Base-by-base conservation (phyloP, 169 alveolate species). In the Eimeria brunetti region DNA sequence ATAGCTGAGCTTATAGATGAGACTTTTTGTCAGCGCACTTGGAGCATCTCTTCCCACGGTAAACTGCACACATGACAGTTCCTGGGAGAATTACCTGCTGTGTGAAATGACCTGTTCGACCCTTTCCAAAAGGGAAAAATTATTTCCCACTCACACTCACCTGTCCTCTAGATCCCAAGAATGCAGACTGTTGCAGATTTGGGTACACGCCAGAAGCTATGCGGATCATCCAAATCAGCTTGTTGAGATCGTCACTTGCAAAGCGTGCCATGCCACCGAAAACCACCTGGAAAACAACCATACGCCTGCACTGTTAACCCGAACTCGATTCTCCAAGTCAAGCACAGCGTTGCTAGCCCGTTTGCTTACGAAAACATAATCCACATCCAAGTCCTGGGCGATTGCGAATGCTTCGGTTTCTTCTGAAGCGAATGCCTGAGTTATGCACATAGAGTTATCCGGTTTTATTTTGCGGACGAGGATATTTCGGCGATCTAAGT, bases 201-300 rank as follows among this genome's bases (percentile, higher is more conserved):
- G 99, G 99, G 97, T 97, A 98, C 33, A 98, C 99, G 36, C 99
- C 99, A 24, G 98, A 69, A 4, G 99, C 99, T 69, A 99, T 99
- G 94, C 99, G 98, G 56, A 99, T 97, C 98, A 99, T 99, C 99
- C 99, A 99, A 38, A 98, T 95, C 97, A 99, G 99, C 97, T 99
- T 99, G 95, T 99, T 99, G 38, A 99, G 97, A 96, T 99, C 99
- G 97, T 99, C 99, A 85, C 99, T 99, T 36, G 99, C 96, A 97
- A 98, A 99, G 58, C 98, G 97, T 56, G 99, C 97, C 94, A 98
- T 96, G 30, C 99, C 99, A 44, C 99, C 99, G 94, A 98, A 99
- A 7, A 99, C 98, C 60, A 99, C 99, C 85, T 98, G 96, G 58
- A 75, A 27, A 16, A 73, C 44, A 41, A 1, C 58, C 30, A 7